phyloP scores from a whole-genome alignment of 2,329 filamentous ascomycete species.

The Diaporthe citriasiana region DNA sequence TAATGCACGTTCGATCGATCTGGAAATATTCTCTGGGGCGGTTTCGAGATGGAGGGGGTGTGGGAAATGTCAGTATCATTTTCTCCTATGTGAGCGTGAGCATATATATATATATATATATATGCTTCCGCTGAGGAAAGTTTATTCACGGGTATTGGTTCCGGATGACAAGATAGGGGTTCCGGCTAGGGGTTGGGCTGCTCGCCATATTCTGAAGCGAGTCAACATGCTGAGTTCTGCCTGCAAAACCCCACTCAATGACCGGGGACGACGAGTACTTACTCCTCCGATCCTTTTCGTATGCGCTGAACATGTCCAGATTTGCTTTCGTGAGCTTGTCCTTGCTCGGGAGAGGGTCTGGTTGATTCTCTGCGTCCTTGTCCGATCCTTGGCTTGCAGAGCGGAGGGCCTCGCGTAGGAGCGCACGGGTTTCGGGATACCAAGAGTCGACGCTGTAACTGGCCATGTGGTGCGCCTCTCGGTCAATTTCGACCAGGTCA shows the following conservation, averaged over 20 bases:
- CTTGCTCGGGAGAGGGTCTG: not conserved
- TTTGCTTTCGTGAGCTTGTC: slow-evolving; percentile 19
- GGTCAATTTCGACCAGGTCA: slow-evolving; percentile 3
- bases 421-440: slow-evolving; percentile 8
- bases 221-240: slow-evolving; percentile 8
- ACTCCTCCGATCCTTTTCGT: not conserved
- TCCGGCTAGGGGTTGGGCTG: slow-evolving; percentile 9
- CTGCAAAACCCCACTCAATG: not conserved
- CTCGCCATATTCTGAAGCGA: slow-evolving; percentile 16
- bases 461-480: slow-evolving; percentile 8
- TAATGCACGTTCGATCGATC: not conserved
- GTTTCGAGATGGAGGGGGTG: not conserved
- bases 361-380: not conserved
- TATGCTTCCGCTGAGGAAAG: slow-evolving; percentile 12
- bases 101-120: no score
- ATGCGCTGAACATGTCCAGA: slow-evolving; percentile 14
- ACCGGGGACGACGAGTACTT: not conserved
- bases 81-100: not conserved
- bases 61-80: not conserved
- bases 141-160: not conserved
- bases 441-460: not conserved
- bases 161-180: slow-evolving; percentile 12
- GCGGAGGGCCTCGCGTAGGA: slow-evolving; percentile 11
- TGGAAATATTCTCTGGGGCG: no score
- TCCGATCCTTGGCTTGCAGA: slow-evolving; percentile 8